Base-by-base conservation (phyloP, 352 stramenopile species). In the Phytophthora sp. region DNA sequence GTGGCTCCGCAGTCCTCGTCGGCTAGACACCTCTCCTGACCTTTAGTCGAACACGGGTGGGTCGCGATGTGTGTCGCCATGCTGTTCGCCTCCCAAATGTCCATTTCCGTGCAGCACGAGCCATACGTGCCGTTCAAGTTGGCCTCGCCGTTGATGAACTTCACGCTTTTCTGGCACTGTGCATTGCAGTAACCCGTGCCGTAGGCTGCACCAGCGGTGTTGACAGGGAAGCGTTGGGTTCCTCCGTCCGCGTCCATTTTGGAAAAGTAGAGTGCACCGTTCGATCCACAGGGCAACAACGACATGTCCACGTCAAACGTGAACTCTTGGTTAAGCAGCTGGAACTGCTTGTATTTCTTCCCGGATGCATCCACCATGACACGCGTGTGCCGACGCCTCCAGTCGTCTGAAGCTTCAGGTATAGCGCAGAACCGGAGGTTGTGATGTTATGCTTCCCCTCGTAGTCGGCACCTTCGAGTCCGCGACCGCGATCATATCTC, bases 181-280 rank as follows among this genome's bases (percentile, higher is more conserved):
- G 75, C 76, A 18, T 85, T 76, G 48, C 78, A 88, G 53, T 82
- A 84, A 2, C 78, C 78, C 8, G 78, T 88, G 31, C 75, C 78
- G 49, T 82, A 81, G 2, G 58, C 62, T 0, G 78, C 78, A 17
- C 78, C 76, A 27, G 77, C 77, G 0, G 24, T 39, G 51, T 87
- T 87, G 23, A 13, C 38, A 2, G 71, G 31, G 46, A 66, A 74
- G 12, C 58, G 69, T 13, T 54, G 23, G 41, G 62, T 69, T 43
- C 76, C 73, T 5, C 76, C 76, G 38, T 85, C 73, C 8, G 30
- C 50, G 38, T 81, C 67, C 74, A 87, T 87, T 45, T 80, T 58
- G 41, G 79, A 72, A 35, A 84, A 87, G 61, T 87, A 87, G 10
- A 87, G 56, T 24, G 77, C 77, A 39, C 77, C 77, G 54, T 87